Evolutionary conservation across 257 asterid genomes (phyloP), one percentile per base, ranked within the genome.

Genomic region (Nicotiana benthamiana): DNA sequence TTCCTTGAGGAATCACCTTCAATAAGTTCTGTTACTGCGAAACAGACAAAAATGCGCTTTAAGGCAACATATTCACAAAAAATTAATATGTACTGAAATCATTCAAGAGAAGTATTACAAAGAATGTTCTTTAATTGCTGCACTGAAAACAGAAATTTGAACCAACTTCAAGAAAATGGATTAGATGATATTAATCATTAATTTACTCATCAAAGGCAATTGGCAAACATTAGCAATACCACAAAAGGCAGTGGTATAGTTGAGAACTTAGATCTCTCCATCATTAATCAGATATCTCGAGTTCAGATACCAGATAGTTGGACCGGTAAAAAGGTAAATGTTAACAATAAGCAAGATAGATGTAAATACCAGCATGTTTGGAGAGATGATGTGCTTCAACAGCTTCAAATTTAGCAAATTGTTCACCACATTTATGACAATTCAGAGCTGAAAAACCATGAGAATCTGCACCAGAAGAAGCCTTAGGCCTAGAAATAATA

Each of bases 1-100:
- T 84, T 92, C 82, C 99, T 82, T 0, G 99, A 96, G 0, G 97
- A 96, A 52, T 96, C 98, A 52, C 99, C 98, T 82, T 92, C 97
- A 6, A 67, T 77, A 30, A 96, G 91, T 68, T 96, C 97, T 17
- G 95, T 91, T 24, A 96, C 99, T 94, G 82, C 79, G 85, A 18
- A 76, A 56, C 16, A 34, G 2, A 80, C 9, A 75, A 22, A 5
- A 43, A 28, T 22, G 54, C 13, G 26, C 63, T 28, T 26, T 22
- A 74, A 20, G 27, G 27, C 28, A 20, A 16, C 34, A 34, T 0
- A 16, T 27, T 48, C 27, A 16, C 24, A 28, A 5, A 2, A 22
- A 43, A 26, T 18, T 26, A 20, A 43, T 10, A 34, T 27, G 15
- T 52, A 18, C n/a, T 56, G 20, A 54, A 32, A 62, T 9, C 27